Percentiles rank a stretch among this genome's conserved stretches.
Evolutionary conservation across 1,284 basidiomycete genomes (phyloP).

Genomic region (Papiliotrema fonsecae): DNA sequence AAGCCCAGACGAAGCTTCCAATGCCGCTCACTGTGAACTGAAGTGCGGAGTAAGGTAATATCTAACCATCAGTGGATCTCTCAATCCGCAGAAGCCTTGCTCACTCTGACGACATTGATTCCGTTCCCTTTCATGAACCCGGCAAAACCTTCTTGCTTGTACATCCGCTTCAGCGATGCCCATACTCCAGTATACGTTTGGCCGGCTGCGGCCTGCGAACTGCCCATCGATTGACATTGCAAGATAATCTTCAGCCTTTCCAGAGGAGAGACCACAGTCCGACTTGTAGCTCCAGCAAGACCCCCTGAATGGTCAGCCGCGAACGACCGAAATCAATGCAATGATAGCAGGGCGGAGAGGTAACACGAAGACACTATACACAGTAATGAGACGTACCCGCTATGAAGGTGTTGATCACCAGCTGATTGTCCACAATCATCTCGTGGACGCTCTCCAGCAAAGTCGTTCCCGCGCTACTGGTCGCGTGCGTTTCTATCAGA

Average conservation of each 20-base stretch:
- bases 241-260: constrained; percentile 94
- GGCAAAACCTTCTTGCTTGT: constrained; percentile 83
- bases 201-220: constrained; percentile 40
- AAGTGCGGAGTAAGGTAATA: constrained; percentile 63
- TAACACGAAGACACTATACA: too few species aligned
- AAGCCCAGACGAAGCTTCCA: background rate
- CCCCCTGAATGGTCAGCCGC: constrained; percentile 28
- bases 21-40: constrained; percentile 66
- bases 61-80: constrained; percentile 16
- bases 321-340: too few species aligned
- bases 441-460: constrained; percentile 16
- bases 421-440: constrained; percentile 34
- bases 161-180: constrained; percentile 74
- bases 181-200: constrained; percentile 78
- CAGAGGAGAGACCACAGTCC: constrained; percentile 86
- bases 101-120: constrained; percentile 77
- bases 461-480: too few species aligned
- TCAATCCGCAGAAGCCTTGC: constrained; percentile 6
- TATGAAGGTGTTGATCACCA: constrained; percentile 44
- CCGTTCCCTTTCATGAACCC: constrained; percentile 84
- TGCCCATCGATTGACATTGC: constrained; percentile 63
- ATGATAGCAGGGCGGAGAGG: too few species aligned
- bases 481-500: background rate
- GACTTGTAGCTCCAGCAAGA: constrained; percentile 55
- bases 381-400: constrained; percentile 24